Conservation (phyloP, 2,329 filamentous ascomycete species). For the Colletotrichum sp. region DNA sequence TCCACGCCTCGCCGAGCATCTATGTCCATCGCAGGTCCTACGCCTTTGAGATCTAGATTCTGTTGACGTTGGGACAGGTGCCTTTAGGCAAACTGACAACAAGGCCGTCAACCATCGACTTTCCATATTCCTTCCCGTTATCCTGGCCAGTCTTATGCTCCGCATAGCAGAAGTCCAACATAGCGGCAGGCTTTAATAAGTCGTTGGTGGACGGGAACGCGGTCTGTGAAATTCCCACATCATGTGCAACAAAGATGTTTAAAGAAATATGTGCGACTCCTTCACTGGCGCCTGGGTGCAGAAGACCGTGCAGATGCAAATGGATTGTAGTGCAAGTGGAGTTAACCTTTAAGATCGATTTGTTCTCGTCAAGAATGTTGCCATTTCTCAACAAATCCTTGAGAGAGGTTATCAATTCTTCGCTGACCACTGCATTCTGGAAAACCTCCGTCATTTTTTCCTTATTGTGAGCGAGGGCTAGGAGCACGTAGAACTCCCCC, state of each 20-base stretch:
- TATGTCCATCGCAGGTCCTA: not conserved
- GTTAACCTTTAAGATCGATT: not conserved
- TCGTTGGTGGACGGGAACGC: not conserved
- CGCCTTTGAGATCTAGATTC: not conserved
- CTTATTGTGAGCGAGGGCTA: not conserved
- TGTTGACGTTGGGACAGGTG: not conserved
- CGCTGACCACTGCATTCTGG: not conserved
- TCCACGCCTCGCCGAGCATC: not conserved
- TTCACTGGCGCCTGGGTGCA: not conserved
- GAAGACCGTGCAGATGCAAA: not conserved
- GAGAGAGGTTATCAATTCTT: not conserved
- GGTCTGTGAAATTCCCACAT: not conserved
- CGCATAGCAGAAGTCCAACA: not conserved
- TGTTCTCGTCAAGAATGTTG: not conserved
- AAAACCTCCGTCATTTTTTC: not conserved
- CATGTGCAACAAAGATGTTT: not conserved
- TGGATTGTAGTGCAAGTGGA: not conserved
- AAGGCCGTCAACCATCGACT: not conserved
- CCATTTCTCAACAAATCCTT: not conserved
- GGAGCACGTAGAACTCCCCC: not conserved
- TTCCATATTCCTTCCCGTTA: not conserved
- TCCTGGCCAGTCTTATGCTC: not conserved
- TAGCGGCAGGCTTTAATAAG: not conserved
- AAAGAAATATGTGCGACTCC: not conserved
- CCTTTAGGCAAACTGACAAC: not conserved